A percentile compares a stretch with the other conserved stretches of the same genome.
phyloP scores from a whole-genome alignment of 345 rosid species.

The Toxicodendron radicans region DNA sequence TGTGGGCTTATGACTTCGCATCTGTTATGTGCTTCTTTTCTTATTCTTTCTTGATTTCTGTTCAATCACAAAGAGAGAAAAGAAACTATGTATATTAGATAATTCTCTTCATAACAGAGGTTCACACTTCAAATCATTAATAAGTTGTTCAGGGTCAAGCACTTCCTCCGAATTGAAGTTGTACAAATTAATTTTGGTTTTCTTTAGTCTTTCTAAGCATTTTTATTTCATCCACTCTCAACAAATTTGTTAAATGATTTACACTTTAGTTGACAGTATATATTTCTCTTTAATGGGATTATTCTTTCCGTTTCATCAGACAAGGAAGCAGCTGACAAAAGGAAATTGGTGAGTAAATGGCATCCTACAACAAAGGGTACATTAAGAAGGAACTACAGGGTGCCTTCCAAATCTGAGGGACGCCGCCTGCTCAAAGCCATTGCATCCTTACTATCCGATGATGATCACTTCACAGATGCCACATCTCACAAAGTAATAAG shows the following conservation, averaged over 20 bases:
- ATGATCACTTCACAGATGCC: conserved; percentile 85
- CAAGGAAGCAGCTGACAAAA: conserved; percentile 66
- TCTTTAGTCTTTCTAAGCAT: neutral
- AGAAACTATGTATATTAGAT: neutral
- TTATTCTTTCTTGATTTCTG: neutral
- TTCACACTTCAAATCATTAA: neutral
- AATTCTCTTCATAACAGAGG: neutral
- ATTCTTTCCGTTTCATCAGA: conserved; percentile 35
- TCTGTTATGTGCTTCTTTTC: neutral
- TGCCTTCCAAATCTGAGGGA: conserved; percentile 86
- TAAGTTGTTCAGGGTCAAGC: neutral
- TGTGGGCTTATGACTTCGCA: neutral
- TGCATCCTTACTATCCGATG: conserved; percentile 82
- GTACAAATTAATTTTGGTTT: neutral
- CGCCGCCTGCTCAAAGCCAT: conserved; percentile 79
- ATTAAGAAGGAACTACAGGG: conserved; percentile 79
- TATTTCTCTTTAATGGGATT: neutral
- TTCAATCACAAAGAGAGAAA: neutral
- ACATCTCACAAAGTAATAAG: conserved; percentile 81
- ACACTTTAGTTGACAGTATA: neutral
- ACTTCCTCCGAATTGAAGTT: neutral
- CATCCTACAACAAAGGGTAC: conserved; percentile 93
- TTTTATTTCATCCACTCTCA: neutral
- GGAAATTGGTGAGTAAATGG: conserved; percentile 95
- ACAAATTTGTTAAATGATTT: neutral